Percentiles rank a stretch among this genome's conserved stretches.
Evolutionary conservation across 768 basidiomycete species (phyloP).

Genomic region (Tylopilus cervinicoccineus): DNA sequence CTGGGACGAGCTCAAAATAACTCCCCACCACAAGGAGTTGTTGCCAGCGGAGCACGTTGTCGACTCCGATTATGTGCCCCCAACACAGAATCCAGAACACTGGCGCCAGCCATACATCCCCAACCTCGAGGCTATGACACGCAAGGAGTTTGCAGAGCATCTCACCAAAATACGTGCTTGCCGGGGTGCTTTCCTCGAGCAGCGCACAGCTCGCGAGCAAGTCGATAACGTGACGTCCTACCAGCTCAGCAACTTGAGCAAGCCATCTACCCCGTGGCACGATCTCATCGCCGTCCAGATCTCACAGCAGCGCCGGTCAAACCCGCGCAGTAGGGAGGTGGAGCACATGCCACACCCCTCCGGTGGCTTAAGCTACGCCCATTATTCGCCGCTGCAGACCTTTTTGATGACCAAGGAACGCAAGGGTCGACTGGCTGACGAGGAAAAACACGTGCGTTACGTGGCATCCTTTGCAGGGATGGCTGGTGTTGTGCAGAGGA

Average conservation of each 20-base stretch:
- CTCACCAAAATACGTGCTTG: conserved; percentile 52
- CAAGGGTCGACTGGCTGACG: conserved; percentile 56
- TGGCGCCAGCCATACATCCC: conserved; percentile 34
- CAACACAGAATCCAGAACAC: conserved; percentile 9
- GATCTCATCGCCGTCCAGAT: conserved; percentile 19
- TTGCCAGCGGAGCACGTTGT: conserved; percentile 18
- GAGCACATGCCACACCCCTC: conserved; percentile 61
- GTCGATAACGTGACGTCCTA: conserved; percentile 22
- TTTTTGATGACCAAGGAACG: conserved; percentile 47
- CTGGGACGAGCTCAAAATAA: conserved; percentile 53
- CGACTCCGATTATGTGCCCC: conserved; percentile 26
- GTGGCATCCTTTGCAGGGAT: conserved; percentile 33
- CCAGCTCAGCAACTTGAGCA: conserved; percentile 23
- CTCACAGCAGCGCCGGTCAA: conserved; percentile 21
- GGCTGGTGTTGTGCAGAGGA: conserved; percentile 20
- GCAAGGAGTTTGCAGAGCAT: conserved; percentile 54
- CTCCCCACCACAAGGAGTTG: conserved; percentile 4
- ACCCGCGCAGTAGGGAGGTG: conserved; percentile 36
- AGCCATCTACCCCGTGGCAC: conserved; percentile 22
- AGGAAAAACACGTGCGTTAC: conserved; percentile 12
- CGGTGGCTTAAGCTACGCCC: conserved; percentile 60
- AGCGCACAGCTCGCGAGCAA: conserved; percentile 17
- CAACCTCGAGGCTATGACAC: conserved; percentile 61
- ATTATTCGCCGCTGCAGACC: conserved; percentile 50
- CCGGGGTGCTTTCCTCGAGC: conserved; percentile 55